These are phyloP conservation scores for Camelina neglecta DNA, from an alignment of 345 rosid genomes.

Conservation along the genomic window DNA sequence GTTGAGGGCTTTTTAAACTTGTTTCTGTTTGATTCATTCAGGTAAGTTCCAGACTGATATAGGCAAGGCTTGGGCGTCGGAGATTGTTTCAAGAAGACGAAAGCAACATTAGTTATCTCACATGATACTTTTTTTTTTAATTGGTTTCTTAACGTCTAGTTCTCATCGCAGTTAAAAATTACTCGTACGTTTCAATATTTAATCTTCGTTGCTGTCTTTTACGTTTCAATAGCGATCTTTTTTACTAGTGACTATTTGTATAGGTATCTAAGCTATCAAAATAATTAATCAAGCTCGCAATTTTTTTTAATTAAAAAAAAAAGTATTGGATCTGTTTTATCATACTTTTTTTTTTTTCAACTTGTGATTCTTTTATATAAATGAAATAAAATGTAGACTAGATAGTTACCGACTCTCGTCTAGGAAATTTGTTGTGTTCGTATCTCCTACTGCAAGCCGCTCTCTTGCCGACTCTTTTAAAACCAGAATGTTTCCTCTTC, in stretches of 20 bases:
- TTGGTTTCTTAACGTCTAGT: background rate
- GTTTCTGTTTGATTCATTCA: slow-evolving; percentile 42
- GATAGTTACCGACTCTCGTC: too few species aligned
- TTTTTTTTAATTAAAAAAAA: background rate
- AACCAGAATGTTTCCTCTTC: too few species aligned
- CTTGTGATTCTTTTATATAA: too few species aligned
- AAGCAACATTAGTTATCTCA: slow-evolving; percentile 36
- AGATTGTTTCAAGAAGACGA: slow-evolving; percentile 77
- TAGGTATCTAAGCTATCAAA: background rate
- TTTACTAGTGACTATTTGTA: background rate
- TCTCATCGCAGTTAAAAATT: background rate
- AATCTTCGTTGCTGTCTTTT: background rate
- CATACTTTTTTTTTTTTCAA: too few species aligned
- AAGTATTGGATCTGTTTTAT: too few species aligned
- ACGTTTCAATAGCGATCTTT: background rate
- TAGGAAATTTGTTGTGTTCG: too few species aligned
- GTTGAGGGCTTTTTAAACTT: background rate
- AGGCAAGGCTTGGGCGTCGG: slow-evolving; percentile 89
- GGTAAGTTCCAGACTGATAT: slow-evolving; percentile 86
- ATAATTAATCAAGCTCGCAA: background rate
- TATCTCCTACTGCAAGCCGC: too few species aligned
- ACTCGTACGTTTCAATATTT: slow-evolving; percentile 2
- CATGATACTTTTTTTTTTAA: background rate
- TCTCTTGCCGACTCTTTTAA: too few species aligned
- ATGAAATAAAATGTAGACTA: too few species aligned